Base-by-base conservation (phyloP, 768 basidiomycete species). In the Leccinum pellstonianum region DNA sequence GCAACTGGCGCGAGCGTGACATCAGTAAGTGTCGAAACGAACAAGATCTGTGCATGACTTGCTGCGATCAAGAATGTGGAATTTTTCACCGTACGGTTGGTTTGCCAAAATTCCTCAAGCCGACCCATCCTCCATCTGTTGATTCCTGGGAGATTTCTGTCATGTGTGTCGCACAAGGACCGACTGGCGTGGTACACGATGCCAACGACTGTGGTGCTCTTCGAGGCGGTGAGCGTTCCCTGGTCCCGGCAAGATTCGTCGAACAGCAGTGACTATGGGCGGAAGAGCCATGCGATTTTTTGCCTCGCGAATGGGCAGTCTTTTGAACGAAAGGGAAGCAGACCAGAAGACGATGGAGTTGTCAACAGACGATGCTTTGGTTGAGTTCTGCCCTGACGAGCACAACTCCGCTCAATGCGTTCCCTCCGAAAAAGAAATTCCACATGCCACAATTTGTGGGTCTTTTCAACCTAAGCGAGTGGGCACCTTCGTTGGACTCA, bases 31-130 rank as follows among this genome's bases (percentile, higher is more conserved):
- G 66, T 57, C 61, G 64, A 58, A 59, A 64, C 49, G 55, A 60
- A 65, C 58, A 58, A 64, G 61, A 57, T 21, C 59, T 58, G 62
- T 58, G 61, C n/a, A 72, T 52, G 59, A 52, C 61, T 48, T 60
- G 70, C 60, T 63, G 65, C 54, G 59, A 62, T 35, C 66, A 62
- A 70, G 64, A 55, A 55, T 48, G 27, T 52, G 54, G 59, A 59
- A 62, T 71, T 71, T 71, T 71, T 62, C 65, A 65, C 71, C 71
- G 70, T 60, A n/a, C 56, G 55, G 55, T 46, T 56, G 41, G 53
- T 33, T 41, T 54, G 66, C 57, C 25, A 23, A 66, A 55, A 15
- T 54, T 29, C 23, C 38, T n/a, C 58, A 53, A 62, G 49, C 60
- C 15, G 59, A 33, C 50, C 61, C 46, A 10, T 33, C 56, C 8